Evolutionary conservation across 1,284 basidiomycete genomes (phyloP), one percentile per base, ranked within the genome.

Genomic region (Sporisorium exsertum): DNA sequence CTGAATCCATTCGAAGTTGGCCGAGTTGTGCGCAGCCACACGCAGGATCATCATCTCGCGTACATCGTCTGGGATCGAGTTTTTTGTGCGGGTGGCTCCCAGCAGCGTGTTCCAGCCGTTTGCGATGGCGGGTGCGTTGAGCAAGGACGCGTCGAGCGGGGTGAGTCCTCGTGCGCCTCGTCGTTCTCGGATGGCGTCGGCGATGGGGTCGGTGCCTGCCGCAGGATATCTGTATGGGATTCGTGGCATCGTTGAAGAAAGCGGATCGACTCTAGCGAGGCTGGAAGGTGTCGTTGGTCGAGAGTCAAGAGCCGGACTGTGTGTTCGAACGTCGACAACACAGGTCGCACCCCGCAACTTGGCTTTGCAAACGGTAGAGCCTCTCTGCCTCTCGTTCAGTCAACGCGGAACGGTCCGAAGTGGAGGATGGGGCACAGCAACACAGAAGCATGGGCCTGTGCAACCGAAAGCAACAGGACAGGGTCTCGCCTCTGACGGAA

Each of bases 1-100:
- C 45, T 85, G 87, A 58, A 87, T 85, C 87, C 87, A 87, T 68
- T 87, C 87, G 62, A 87, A 87, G 22, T 85, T 81, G 26, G 87
- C 87, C 27, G 79, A 78, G 67, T 87, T 87, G 59, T 85, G 83
- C 0, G 84, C 86, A 1, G 87, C 87, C 2, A 87, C 87, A 16
- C 87, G 84, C 4, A 87, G 79, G 64, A 87, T 87, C 82, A 87
- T 85, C 57, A 87, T 78, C 71, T 87, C 87, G 29, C 87, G 70
- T 16, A 87, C 76, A 66, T 87, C 87, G 49, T 84, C 87, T 0
- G 84, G 84, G 32, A 87, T 77, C 54, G 83, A 84, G 60, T 84
- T 87, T 55, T 82, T 81, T 37, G 81, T 86, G 24, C 87, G 68
- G 7, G 87, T 80, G 0, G 86, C 85, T 8, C 87, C 87, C 13